A percentile compares a stretch with the other conserved stretches of the same genome.
Evolutionary conservation across 371 early-diverging fungal genomes (phyloP).

Genomic region (Conidiobolus incongruus): DNA sequence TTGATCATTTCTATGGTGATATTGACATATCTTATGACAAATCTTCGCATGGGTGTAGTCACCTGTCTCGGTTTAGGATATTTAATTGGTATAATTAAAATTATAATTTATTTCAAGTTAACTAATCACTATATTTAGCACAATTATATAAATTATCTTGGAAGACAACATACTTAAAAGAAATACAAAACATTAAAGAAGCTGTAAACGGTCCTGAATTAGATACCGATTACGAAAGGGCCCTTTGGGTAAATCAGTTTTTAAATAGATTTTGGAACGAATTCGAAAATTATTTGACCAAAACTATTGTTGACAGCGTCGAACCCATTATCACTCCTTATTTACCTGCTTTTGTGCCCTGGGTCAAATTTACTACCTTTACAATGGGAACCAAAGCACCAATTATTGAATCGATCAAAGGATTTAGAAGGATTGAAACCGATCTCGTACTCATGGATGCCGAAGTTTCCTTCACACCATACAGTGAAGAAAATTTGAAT

Average conservation of each 20-base stretch:
- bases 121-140: too few relatives aligned
- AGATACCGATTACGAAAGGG: not conserved
- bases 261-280: not conserved
- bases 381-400: slow-evolving; percentile 94
- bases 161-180: too few relatives aligned
- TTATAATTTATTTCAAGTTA: too few relatives aligned
- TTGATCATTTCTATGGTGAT: too few relatives aligned
- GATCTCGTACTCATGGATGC: slow-evolving; percentile 89
- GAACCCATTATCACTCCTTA: not conserved
- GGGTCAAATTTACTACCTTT: slow-evolving; percentile 64
- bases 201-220: slow-evolving; percentile 8
- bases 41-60: too few relatives aligned
- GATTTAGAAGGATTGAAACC: slow-evolving; percentile 44
- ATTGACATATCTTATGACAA: too few relatives aligned
- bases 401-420: slow-evolving; percentile 62
- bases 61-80: too few relatives aligned
- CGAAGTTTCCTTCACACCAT: slow-evolving; percentile 72
- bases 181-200: too few relatives aligned
- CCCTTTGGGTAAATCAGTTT: not conserved
- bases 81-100: too few relatives aligned
- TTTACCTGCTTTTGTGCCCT: not conserved
- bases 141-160: too few relatives aligned
- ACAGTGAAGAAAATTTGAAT: slow-evolving; percentile 41
- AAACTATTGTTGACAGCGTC: not conserved
- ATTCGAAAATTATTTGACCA: not conserved